phyloP scores from a whole-genome alignment of 2,329 filamentous ascomycete genomes.

The Coleophoma cylindrospora region DNA sequence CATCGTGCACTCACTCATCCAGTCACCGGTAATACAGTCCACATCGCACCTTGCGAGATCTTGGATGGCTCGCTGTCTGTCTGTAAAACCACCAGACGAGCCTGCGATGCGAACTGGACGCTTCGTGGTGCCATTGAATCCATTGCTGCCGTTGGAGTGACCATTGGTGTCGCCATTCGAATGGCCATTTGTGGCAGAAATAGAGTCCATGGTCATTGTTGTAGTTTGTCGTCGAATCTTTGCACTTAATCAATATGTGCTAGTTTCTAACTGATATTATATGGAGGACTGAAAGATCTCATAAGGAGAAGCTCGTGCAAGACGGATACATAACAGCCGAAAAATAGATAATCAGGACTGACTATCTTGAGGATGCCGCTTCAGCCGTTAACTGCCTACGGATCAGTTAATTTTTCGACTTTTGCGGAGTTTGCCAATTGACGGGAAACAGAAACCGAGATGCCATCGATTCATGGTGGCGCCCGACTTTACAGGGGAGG shows the following conservation, averaged over 20 bases:
- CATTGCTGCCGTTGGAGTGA: slow-evolving; percentile 1
- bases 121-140: slow-evolving; percentile 15
- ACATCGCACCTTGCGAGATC: slow-evolving; percentile 33
- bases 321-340: too few relatives aligned
- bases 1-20: slow-evolving; percentile 33
- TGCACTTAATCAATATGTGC: too few relatives aligned
- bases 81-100: slow-evolving; percentile 37
- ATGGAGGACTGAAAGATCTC: too few relatives aligned
- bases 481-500: background rate
- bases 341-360: too few relatives aligned
- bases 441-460: slow-evolving; percentile 1
- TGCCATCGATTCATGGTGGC: background rate
- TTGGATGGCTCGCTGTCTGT: slow-evolving; percentile 34
- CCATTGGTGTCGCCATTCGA: slow-evolving; percentile 1
- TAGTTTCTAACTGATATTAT: too few relatives aligned
- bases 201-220: slow-evolving; percentile 2
- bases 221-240: background rate
- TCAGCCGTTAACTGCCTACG: too few relatives aligned
- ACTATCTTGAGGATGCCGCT: too few relatives aligned
- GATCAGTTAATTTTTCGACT: too few relatives aligned
- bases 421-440: background rate
- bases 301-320: too few relatives aligned
- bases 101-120: slow-evolving; percentile 36
- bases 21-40: slow-evolving; percentile 45
- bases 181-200: slow-evolving; percentile 4